phyloP scores from a whole-genome alignment of 2,329 filamentous ascomycete species.

The Parastagonospora nodorum region DNA sequence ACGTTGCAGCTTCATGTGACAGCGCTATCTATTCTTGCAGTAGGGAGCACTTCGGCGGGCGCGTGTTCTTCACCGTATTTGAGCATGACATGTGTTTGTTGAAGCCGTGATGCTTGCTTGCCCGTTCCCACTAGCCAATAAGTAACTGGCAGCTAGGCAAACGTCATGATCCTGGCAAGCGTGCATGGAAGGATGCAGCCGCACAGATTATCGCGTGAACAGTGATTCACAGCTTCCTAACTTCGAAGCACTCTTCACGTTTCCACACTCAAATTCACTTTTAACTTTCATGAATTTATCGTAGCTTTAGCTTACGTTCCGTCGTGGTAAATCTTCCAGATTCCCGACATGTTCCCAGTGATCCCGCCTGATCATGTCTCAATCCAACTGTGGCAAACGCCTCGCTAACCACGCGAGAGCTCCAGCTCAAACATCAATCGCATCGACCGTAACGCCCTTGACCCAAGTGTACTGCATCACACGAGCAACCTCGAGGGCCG shows the following conservation, averaged over 20 bases:
- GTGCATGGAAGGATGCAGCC: neutral
- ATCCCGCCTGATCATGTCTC: constrained; percentile 25
- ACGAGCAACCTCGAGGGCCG: constrained; percentile 75
- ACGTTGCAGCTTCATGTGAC: too few relatives aligned
- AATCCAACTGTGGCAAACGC: constrained; percentile 27
- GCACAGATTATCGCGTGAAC: neutral
- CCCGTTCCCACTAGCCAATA: too few relatives aligned
- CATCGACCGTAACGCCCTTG: constrained; percentile 83
- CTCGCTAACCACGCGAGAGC: constrained; percentile 26
- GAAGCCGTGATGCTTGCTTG: too few relatives aligned
- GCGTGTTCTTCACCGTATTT: too few relatives aligned
- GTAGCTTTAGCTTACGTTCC: constrained; percentile 30
- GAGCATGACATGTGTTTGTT: too few relatives aligned
- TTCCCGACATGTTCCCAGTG: constrained; percentile 31
- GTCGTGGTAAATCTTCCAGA: constrained; percentile 34
- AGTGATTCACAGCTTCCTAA: neutral
- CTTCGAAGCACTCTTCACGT: neutral
- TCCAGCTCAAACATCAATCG: constrained; percentile 73
- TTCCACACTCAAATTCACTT: constrained; percentile 7
- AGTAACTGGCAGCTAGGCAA: too few relatives aligned
- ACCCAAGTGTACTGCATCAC: constrained; percentile 82
- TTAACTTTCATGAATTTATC: constrained; percentile 28
- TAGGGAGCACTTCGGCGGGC: too few relatives aligned
- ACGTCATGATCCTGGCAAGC: too few relatives aligned
- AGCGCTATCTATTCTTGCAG: too few relatives aligned